Evolutionary conservation across 83 land plant genomes (phyloP).

Genomic region (Thuja plicata): DNA sequence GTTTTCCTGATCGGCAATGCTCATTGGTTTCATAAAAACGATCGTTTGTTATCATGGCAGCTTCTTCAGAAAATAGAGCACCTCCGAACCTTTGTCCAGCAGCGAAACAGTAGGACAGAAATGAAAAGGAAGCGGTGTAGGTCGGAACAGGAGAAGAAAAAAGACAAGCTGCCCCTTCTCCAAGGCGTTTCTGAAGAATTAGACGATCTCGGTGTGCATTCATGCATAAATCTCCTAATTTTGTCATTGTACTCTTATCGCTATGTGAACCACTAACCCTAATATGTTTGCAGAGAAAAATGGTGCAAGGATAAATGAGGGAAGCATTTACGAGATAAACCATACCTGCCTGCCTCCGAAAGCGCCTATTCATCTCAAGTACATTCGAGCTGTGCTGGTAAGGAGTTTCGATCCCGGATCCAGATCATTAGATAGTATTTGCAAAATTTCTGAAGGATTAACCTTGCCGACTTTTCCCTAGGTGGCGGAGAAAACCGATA

Average conservation of each 20-base stretch:
- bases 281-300: not conserved
- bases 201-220: not conserved
- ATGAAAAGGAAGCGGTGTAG: not conserved
- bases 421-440: not conserved
- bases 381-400: conserved; percentile 37
- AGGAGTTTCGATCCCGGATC: not conserved
- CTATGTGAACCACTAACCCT: not conserved
- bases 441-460: too few species aligned
- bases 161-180: conserved; percentile 9
- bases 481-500: conserved; percentile 42
- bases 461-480: not conserved
- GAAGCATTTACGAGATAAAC: conserved; percentile 31
- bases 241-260: not conserved
- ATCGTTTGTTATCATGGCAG: not conserved
- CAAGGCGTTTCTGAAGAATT: not conserved
- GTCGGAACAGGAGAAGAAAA: not conserved
- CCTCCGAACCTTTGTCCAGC: not conserved
- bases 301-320: conserved; percentile 10
- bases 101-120: not conserved
- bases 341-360: conserved; percentile 33
- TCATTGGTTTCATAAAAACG: not conserved
- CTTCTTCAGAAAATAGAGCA: conserved; percentile 16
- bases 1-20: not conserved
- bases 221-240: not conserved
- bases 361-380: conserved; percentile 39